These are phyloP conservation scores for Ustulina deusta DNA, from an alignment of 2,329 filamentous ascomycete species.

Conservation along the genomic window DNA sequence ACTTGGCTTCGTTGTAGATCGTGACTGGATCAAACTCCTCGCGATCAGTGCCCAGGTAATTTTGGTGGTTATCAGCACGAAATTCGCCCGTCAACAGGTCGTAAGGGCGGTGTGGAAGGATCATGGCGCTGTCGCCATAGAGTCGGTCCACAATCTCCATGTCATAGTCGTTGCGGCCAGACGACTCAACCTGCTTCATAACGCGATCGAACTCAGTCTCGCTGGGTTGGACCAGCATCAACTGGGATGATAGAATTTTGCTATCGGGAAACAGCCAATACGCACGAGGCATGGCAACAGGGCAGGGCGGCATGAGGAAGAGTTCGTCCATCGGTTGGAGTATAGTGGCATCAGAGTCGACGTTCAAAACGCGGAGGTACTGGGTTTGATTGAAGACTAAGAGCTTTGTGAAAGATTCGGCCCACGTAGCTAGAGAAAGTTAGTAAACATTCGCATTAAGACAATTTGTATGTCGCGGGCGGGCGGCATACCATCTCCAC, in stretches of 20 bases:
- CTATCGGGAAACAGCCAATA: constrained; percentile 73
- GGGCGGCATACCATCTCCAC: constrained; percentile 52
- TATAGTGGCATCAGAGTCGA: constrained; percentile 73
- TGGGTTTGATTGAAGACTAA: constrained; percentile 75
- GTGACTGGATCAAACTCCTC: constrained; percentile 69
- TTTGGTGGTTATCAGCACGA: constrained; percentile 61
- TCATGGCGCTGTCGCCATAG: constrained; percentile 67
- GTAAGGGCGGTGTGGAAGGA: constrained; percentile 74
- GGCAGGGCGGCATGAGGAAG: constrained; percentile 71
- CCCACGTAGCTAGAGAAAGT: constrained; percentile 63
- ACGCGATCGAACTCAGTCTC: constrained; percentile 60
- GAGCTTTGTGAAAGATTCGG: constrained; percentile 74
- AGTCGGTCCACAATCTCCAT: constrained; percentile 76
- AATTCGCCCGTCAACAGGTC: constrained; percentile 73
- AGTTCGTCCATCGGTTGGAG: constrained; percentile 76
- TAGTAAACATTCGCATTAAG: constrained; percentile 4
- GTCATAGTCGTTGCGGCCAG: constrained; percentile 62
- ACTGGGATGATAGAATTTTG: constrained; percentile 67
- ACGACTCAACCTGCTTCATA: constrained; percentile 51
- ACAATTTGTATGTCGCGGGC: neutral
- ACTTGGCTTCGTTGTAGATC: constrained; percentile 69
- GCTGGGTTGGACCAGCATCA: constrained; percentile 72
- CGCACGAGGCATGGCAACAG: constrained; percentile 76
- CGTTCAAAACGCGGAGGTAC: constrained; percentile 64
- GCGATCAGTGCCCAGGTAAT: constrained; percentile 54